Evolutionary conservation across 306 rosid genomes (phyloP).

Genomic region (Morella rubra): DNA sequence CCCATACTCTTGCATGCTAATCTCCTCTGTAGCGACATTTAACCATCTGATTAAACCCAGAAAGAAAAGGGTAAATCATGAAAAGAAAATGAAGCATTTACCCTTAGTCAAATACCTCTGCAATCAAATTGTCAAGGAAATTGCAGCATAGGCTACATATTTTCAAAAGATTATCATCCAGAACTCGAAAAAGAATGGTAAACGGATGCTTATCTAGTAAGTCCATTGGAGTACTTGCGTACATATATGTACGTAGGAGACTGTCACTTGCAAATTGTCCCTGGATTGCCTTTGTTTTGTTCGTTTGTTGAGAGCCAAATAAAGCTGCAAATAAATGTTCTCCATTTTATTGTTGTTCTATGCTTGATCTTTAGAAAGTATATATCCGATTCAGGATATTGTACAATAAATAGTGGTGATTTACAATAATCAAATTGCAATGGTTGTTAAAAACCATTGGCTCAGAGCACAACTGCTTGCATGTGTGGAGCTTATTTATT

Average conservation of each 20-base stretch:
- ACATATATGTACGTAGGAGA: not conserved
- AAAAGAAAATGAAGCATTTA: not conserved
- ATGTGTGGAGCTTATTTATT: not conserved
- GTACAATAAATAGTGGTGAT: not conserved
- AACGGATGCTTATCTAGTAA: not conserved
- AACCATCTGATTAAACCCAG: not conserved
- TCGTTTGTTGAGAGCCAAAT: not conserved
- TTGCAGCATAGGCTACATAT: not conserved
- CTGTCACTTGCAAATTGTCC: not conserved
- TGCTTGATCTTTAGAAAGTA: not conserved
- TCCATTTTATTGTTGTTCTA: not conserved
- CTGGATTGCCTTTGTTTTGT: not conserved
- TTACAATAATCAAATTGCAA: not conserved
- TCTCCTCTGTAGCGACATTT: not conserved
- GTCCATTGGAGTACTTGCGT: not conserved
- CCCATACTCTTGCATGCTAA: too few relatives aligned
- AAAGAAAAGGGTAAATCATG: not conserved
- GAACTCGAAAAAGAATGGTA: not conserved
- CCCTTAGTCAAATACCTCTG: not conserved
- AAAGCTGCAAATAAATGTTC: not conserved
- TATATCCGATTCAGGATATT: too few relatives aligned
- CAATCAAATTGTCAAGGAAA: not conserved
- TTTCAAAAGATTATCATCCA: not conserved
- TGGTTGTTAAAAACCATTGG: not conserved
- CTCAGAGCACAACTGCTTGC: not conserved